These are phyloP conservation scores for Melastoma candidum DNA, from an alignment of 441 rosid species.

Conservation along the genomic window DNA sequence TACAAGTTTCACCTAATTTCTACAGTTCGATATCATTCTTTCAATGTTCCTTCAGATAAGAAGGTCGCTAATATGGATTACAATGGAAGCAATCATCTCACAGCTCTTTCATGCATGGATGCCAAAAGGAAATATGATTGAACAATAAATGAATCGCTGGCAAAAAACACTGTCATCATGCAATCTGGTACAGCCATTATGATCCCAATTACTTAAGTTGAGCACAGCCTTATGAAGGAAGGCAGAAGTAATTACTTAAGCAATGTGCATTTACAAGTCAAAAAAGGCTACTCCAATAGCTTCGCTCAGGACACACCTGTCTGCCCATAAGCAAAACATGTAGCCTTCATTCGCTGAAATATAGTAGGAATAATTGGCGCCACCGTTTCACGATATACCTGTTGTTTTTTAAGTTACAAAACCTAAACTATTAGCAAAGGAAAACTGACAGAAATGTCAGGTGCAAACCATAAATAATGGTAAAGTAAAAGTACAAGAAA, in stretches of 20 bases:
- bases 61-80: too few species aligned
- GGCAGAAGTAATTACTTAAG: background rate
- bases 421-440: conserved; percentile 7
- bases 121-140: too few species aligned
- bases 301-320: conserved; percentile 44
- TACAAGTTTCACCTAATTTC: too few species aligned
- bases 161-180: too few species aligned
- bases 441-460: conserved; percentile 1
- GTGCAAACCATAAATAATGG: too few species aligned
- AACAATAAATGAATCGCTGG: too few species aligned
- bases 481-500: conserved; percentile 11
- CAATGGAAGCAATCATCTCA: too few species aligned
- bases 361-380: conserved; percentile 93
- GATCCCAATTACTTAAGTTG: too few species aligned
- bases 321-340: conserved; percentile 99
- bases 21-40: too few species aligned
- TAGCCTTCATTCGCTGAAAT: conserved; percentile 93
- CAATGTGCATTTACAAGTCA: background rate
- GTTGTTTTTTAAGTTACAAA: conserved; percentile 8
- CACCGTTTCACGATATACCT: conserved; percentile 87
- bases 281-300: background rate
- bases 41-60: too few species aligned
- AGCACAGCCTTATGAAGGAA: background rate
- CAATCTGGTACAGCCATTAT: too few species aligned
- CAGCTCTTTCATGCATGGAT: too few species aligned